Evolutionary conservation across 805 yeast species (phyloP).

Genomic region (Suhomyces pyralidae): DNA sequence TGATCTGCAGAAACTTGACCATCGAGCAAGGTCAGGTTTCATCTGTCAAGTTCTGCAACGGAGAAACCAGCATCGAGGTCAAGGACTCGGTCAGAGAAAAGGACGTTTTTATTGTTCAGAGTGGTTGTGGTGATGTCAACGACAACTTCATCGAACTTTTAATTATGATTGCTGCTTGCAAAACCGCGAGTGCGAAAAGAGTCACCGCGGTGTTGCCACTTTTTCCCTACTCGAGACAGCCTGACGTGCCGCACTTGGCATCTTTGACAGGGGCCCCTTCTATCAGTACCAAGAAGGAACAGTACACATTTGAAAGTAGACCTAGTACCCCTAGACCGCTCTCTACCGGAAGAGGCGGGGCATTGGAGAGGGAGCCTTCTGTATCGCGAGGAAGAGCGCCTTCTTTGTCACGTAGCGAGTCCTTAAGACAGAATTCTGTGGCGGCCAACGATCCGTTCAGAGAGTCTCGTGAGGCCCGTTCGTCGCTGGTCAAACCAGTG

Average conservation of each 20-base stretch:
- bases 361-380: constrained; percentile 7
- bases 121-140: constrained; percentile 85
- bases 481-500: not conserved
- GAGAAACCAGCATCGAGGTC: constrained; percentile 87
- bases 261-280: constrained; percentile 67
- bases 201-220: constrained; percentile 91
- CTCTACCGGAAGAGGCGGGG: constrained; percentile 15
- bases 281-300: constrained; percentile 29
- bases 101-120: constrained; percentile 88
- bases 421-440: not conserved
- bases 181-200: constrained; percentile 82
- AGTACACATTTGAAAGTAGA: constrained; percentile 48
- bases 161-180: constrained; percentile 87
- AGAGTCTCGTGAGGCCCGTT: not conserved
- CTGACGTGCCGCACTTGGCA: constrained; percentile 80
- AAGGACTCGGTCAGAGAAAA: constrained; percentile 91
- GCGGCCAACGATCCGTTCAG: constrained; percentile 1
- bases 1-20: constrained; percentile 77
- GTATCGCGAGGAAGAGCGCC: not conserved
- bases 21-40: constrained; percentile 66
- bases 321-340: constrained; percentile 51
- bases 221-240: constrained; percentile 94
- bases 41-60: constrained; percentile 72
- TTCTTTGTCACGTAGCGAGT: not conserved
- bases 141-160: constrained; percentile 81